These are phyloP conservation scores for Claviceps monticola DNA, from an alignment of 2,329 filamentous ascomycete genomes.

Conservation along the genomic window DNA sequence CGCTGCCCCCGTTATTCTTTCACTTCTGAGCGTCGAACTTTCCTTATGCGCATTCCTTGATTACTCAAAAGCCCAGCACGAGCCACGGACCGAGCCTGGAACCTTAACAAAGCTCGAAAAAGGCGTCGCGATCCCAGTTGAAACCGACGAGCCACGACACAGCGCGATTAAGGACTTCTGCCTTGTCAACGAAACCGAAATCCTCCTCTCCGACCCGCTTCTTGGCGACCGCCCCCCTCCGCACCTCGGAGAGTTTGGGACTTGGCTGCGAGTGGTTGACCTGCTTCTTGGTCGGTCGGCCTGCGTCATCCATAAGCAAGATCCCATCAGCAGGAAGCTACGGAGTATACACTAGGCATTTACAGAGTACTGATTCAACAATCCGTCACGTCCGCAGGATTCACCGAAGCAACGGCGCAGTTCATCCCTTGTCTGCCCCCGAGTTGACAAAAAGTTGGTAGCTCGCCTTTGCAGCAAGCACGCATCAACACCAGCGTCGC, in stretches of 20 bases:
- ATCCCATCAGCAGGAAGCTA: not conserved
- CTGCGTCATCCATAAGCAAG: not conserved
- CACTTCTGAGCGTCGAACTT: not conserved
- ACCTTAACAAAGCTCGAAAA: not conserved
- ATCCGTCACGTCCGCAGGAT: not conserved
- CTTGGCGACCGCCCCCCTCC: not conserved
- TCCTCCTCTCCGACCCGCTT: too few species aligned
- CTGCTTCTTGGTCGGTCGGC: not conserved
- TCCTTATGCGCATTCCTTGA: not conserved
- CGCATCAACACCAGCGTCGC: not conserved
- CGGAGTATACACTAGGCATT: not conserved
- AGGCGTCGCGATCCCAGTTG: conserved; percentile 1
- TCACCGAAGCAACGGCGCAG: not conserved
- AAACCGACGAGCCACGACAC: too few species aligned
- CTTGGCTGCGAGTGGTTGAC: not conserved
- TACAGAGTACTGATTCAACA: not conserved
- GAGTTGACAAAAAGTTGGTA: not conserved
- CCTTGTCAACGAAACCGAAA: too few species aligned
- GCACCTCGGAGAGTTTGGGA: not conserved
- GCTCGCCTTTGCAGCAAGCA: not conserved
- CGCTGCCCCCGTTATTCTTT: not conserved
- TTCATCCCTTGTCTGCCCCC: not conserved
- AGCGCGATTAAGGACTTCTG: too few species aligned
- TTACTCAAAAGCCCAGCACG: not conserved
- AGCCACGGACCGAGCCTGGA: not conserved